Base-by-base conservation (phyloP, 108 stramenopile genomes). In the Licmophora abbreviata region DNA sequence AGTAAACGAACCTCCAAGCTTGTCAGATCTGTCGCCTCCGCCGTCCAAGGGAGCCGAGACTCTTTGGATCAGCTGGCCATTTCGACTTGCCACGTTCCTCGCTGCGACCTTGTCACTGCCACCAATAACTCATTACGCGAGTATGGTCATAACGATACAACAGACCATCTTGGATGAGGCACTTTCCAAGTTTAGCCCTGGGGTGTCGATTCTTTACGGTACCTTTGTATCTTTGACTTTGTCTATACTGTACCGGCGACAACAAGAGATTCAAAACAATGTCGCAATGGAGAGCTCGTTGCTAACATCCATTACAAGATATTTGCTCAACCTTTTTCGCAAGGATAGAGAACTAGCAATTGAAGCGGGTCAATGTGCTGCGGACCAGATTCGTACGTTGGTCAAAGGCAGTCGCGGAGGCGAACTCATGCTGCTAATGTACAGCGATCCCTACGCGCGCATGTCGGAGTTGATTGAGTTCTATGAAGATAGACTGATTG, bases 121-220 rank as follows among this genome's bases (percentile, higher is more conserved):
- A 7, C 59, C 37, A 44, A 17, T 75, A 14, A 57, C 49, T 12
- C 3, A 38, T 3, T 51, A 67, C 44, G 28, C 67, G 51, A 64
- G 62, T 27, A 23, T 38, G 3, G 53, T 60, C 25, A 55, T 65
- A 24, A 56, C 53, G 4, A 65, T 65, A 28, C 22, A 47, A 24
- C 54, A 59, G 0, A 21, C 45, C 4, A 30, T 67, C 27, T 33
- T 76, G 31, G 47, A 65, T 1, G 61, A 58, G 2, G 62, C 71
- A 29, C 54, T 54, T 9, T 58, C 59, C 24, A 69, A 74, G 32
- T 77, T 81, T 42, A 63, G 56, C 7, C 83, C 83, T 9, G 83
- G 83, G n/a, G 60, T 85, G 32, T 61, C 76, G 29, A 85, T 85
- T 30, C 52, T 85, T 15, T 85, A 77, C 48, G 83, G 83, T 72